phyloP scores from a whole-genome alignment of 2,329 filamentous ascomycete genomes.

The Westerdykella ornata region DNA sequence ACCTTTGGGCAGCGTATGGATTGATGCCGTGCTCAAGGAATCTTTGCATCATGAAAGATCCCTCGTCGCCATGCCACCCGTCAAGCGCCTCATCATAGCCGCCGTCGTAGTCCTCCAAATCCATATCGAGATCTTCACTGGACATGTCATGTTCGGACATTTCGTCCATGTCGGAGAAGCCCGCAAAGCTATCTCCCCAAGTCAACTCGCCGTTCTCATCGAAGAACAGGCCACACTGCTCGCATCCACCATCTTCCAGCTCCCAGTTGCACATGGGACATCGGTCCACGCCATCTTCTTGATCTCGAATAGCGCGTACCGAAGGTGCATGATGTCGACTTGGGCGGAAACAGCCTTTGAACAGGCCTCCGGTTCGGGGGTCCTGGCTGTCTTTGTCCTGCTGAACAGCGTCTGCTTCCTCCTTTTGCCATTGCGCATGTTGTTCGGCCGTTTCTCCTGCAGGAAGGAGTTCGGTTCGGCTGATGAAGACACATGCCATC shows the following conservation, averaged over 20 bases:
- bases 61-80: constrained; percentile 26
- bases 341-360: constrained; percentile 53
- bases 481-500: constrained; percentile 57
- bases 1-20: constrained; percentile 16
- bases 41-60: constrained; percentile 31
- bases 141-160: constrained; percentile 34
- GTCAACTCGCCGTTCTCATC: constrained; percentile 41
- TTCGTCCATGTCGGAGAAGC: constrained; percentile 43
- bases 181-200: constrained; percentile 35
- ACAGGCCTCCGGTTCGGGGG: constrained; percentile 50
- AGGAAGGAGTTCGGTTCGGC: constrained; percentile 54
- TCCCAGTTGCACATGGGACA: constrained; percentile 60
- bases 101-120: constrained; percentile 37
- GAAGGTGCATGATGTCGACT: constrained; percentile 18
- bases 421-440: constrained; percentile 51
- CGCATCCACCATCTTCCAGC: constrained; percentile 55
- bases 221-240: constrained; percentile 48
- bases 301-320: constrained; percentile 46
- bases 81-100: constrained; percentile 27
- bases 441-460: constrained; percentile 57
- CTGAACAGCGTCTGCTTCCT: constrained; percentile 55
- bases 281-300: constrained; percentile 54
- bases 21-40: constrained; percentile 26
- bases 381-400: constrained; percentile 52
- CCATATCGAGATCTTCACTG: constrained; percentile 40